phyloP scores from a whole-genome alignment of 139 green algal species.

The Coccomyxa sp. region DNA sequence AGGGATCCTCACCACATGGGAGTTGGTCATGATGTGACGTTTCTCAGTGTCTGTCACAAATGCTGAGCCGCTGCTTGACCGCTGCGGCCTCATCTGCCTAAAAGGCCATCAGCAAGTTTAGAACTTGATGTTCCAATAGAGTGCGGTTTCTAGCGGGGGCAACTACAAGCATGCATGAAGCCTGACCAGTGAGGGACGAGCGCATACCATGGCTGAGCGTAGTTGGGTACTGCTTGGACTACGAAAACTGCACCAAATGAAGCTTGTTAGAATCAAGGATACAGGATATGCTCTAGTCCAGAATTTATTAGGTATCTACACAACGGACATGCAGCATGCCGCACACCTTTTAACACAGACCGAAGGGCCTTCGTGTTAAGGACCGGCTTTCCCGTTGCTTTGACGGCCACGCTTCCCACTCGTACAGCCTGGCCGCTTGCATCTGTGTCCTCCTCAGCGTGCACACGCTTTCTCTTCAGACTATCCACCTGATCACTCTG shows the following conservation, averaged over 20 bases:
- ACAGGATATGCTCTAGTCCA: neutral
- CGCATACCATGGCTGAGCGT: conserved; percentile 55
- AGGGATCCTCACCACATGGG: conserved; percentile 83
- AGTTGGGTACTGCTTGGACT: conserved; percentile 21
- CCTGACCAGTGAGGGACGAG: neutral
- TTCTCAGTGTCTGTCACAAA: conserved; percentile 63
- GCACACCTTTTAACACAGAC: conserved; percentile 65
- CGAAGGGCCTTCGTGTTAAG: conserved; percentile 35
- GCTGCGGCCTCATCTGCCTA: conserved; percentile 67
- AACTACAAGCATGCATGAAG: neutral
- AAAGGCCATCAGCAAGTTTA: conserved; percentile 31
- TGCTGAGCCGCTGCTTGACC: conserved; percentile 50
- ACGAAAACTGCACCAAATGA: conserved; percentile 52
- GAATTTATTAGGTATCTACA: neutral
- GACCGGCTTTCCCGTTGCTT: neutral
- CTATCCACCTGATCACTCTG: neutral
- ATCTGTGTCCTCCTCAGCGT: neutral
- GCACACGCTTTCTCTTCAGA: neutral
- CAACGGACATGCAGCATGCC: neutral
- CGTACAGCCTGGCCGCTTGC: neutral
- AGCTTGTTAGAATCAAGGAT: neutral
- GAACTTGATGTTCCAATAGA: neutral
- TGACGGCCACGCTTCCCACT: too few relatives aligned
- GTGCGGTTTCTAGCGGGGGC: neutral
- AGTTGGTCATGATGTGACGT: conserved; percentile 69